These are phyloP conservation scores for Rhodofomes roseus DNA, from an alignment of 1,284 basidiomycete species.

Conservation along the genomic window DNA sequence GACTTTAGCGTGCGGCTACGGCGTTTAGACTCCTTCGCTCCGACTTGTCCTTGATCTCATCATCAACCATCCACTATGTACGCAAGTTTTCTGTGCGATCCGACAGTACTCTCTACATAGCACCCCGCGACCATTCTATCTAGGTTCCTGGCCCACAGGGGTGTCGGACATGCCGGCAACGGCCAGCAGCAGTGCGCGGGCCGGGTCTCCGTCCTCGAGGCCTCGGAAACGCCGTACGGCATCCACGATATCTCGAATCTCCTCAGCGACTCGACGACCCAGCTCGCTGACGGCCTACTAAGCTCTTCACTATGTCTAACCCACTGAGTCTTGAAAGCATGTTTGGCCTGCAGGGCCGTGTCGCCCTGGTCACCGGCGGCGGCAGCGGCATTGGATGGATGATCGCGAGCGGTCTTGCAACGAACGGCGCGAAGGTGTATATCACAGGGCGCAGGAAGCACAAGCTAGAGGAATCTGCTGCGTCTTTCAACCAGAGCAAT, in stretches of 20 bases:
- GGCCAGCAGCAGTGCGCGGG: background rate
- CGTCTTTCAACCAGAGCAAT: slow-evolving; percentile 42
- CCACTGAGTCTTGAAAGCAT: slow-evolving; percentile 34
- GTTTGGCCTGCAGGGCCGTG: slow-evolving; percentile 56
- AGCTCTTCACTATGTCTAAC: slow-evolving; percentile 8
- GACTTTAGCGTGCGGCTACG: background rate
- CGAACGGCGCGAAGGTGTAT: slow-evolving; percentile 80
- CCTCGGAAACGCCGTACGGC: slow-evolving; percentile 1
- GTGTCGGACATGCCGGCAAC: background rate
- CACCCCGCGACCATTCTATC: no score
- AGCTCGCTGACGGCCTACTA: background rate
- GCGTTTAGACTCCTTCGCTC: background rate
- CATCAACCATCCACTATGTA: no score
- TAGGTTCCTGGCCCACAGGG: no score
- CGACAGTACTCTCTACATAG: no score
- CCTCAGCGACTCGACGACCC: background rate
- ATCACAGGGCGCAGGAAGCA: slow-evolving; percentile 67
- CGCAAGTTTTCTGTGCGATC: no score
- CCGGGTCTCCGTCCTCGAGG: background rate
- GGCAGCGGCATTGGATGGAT: slow-evolving; percentile 78
- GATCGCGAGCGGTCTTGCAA: slow-evolving; percentile 72
- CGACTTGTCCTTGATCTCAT: no score
- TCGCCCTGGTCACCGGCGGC: slow-evolving; percentile 78
- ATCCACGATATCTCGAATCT: background rate
- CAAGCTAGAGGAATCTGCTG: slow-evolving; percentile 53